Conservation (phyloP, 805 yeast genomes). For the Hemisphaericaspora nanyangensis region DNA sequence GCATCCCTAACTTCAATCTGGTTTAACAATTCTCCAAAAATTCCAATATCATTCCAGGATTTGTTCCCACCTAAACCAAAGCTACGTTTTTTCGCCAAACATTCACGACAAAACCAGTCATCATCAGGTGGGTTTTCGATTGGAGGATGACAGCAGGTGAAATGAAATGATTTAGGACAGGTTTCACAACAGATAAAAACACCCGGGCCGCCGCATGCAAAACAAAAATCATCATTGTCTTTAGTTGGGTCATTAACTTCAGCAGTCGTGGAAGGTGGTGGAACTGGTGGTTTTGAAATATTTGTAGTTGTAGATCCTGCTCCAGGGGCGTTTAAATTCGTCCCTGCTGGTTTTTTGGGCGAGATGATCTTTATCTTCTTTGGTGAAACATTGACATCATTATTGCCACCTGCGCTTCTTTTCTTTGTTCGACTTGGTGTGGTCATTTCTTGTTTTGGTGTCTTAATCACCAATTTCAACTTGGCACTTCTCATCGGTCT, state of each 20-base stretch:
- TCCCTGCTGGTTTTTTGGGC: constrained; percentile 25
- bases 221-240: constrained; percentile 81
- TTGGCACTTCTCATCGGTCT: constrained; percentile 2
- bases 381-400: constrained; percentile 8
- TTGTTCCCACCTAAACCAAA: too few relatives aligned
- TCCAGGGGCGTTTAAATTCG: constrained; percentile 14
- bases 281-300: neutral
- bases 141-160: constrained; percentile 90
- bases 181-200: constrained; percentile 89
- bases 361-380: constrained; percentile 30
- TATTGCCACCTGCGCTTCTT: neutral
- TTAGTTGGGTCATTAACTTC: constrained; percentile 8
- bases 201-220: constrained; percentile 89
- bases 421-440: neutral
- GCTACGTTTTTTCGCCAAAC: constrained; percentile 47
- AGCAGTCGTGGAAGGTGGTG: constrained; percentile 1
- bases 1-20: constrained; percentile 58
- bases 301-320: constrained; percentile 16
- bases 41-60: constrained; percentile 39
- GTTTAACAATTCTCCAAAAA: constrained; percentile 56
- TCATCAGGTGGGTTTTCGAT: constrained; percentile 82
- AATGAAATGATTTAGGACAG: constrained; percentile 90
- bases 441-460: constrained; percentile 2
- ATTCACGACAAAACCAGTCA: constrained; percentile 84
- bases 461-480: constrained; percentile 4